A percentile compares a stretch with the other conserved stretches of the same genome.
Evolutionary conservation across 225 moss, liverwort and hornwort genomes (phyloP).

Genomic region (Marchantia polymorpha): DNA sequence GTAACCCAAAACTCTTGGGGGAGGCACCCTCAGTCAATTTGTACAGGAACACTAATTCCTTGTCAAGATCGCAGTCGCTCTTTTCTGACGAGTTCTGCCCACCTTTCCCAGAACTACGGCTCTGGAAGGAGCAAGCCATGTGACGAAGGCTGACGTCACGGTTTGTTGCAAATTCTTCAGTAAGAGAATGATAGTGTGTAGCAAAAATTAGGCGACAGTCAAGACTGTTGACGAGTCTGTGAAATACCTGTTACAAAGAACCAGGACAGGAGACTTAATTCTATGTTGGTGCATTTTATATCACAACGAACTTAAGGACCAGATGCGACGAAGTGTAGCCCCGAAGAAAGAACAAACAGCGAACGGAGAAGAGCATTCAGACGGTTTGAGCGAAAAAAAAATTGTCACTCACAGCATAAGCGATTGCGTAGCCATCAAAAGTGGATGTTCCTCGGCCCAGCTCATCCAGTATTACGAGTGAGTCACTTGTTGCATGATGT

Average conservation of each 20-base stretch:
- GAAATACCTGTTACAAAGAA: conserved; percentile 53
- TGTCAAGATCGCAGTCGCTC: conserved; percentile 40
- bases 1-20: conserved; percentile 85
- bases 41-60: conserved; percentile 81
- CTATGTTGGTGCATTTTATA: not conserved
- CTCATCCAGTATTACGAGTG: conserved; percentile 83
- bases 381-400: not conserved
- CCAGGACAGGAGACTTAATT: not conserved
- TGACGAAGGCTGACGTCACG: conserved; percentile 67
- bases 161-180: conserved; percentile 67
- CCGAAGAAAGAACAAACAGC: not conserved
- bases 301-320: not conserved
- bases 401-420: conserved; percentile 64
- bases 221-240: conserved; percentile 59
- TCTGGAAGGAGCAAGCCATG: conserved; percentile 74
- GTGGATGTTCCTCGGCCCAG: conserved; percentile 94
- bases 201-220: conserved; percentile 88
- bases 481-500: conserved; percentile 76
- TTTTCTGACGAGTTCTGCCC: conserved; percentile 16
- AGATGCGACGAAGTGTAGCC: not conserved
- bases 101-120: conserved; percentile 21
- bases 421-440: conserved; percentile 92
- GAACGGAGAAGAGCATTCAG: not conserved
- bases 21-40: conserved; percentile 76
- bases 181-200: conserved; percentile 88